phyloP scores from a whole-genome alignment of 2,329 filamentous ascomycete species.

The Myriosclerotinia scirpicola region DNA sequence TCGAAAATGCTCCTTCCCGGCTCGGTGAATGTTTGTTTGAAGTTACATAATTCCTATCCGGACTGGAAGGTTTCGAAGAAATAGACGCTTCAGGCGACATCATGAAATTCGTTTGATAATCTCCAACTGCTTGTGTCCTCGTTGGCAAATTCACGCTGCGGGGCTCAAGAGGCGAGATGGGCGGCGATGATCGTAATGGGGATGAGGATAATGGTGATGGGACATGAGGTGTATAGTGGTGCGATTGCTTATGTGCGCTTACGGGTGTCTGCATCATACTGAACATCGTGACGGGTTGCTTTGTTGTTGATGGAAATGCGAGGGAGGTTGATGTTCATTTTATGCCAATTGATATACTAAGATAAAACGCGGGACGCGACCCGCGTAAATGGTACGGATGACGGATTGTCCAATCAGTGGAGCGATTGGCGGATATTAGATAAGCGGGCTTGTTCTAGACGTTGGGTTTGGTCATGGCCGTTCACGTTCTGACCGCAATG shows the following conservation, averaged over 20 bases:
- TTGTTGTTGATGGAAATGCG: neutral
- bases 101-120: neutral
- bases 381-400: neutral
- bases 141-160: constrained; percentile 15
- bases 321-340: neutral
- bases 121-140: neutral
- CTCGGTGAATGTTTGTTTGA: constrained; percentile 23
- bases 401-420: neutral
- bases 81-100: constrained; percentile 15
- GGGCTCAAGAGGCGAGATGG: constrained; percentile 20
- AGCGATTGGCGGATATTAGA: neutral
- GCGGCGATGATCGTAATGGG: constrained; percentile 21
- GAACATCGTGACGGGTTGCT: constrained; percentile 8
- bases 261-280: constrained; percentile 21
- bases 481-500: neutral
- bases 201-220: constrained; percentile 23
- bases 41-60: neutral
- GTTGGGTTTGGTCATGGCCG: neutral
- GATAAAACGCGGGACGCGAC: neutral
- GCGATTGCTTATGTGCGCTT: constrained; percentile 17
- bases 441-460: constrained; percentile 5
- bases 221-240: constrained; percentile 22
- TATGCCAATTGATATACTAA: constrained; percentile 4
- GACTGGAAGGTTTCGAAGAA: neutral
- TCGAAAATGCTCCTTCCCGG: constrained; percentile 31